Conservation (phyloP, 176 grass and related monocot genomes). For the Phragmites australis region DNA sequence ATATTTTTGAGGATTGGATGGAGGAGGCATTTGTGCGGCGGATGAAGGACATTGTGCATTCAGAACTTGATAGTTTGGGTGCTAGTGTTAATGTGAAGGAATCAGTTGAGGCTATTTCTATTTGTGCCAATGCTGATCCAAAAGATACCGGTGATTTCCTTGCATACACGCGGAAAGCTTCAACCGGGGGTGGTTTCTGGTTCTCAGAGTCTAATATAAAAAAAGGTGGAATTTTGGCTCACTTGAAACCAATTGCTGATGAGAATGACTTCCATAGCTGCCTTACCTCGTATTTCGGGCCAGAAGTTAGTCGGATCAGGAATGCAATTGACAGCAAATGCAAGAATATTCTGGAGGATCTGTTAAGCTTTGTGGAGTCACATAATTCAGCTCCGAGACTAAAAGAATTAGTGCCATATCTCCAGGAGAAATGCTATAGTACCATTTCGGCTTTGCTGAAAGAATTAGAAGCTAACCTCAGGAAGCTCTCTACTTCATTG, state of each 20-base stretch:
- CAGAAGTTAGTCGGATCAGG: constrained; percentile 80
- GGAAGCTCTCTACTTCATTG: constrained; percentile 65
- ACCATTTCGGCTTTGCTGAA: constrained; percentile 68
- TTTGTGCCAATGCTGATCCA: constrained; percentile 45
- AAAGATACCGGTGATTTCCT: constrained; percentile 62
- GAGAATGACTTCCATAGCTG: constrained; percentile 89
- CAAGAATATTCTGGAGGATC: constrained; percentile 84
- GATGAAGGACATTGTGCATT: constrained; percentile 90
- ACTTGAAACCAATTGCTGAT: constrained; percentile 81
- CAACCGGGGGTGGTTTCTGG: constrained; percentile 64
- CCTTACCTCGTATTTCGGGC: constrained; percentile 71
- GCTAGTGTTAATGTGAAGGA: constrained; percentile 62
- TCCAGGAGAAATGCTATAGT: constrained; percentile 90
- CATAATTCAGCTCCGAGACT: constrained; percentile 81
- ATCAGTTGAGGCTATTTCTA: constrained; percentile 60
- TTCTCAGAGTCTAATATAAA: constrained; percentile 89
- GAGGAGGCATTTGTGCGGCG: constrained; percentile 74
- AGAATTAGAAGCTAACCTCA: constrained; percentile 75
- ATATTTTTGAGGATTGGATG: constrained; percentile 87
- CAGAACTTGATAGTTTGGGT: constrained; percentile 64
- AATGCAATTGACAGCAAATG: constrained; percentile 92
- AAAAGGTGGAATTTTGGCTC: constrained; percentile 77
- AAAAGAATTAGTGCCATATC: constrained; percentile 82
- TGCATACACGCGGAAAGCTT: constrained; percentile 59
- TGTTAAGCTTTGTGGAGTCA: constrained; percentile 90